A percentile compares a stretch with the other conserved stretches of the same genome.
Evolutionary conservation across 2,329 filamentous ascomycete genomes (phyloP).

Genomic region (Dothistroma septosporum): DNA sequence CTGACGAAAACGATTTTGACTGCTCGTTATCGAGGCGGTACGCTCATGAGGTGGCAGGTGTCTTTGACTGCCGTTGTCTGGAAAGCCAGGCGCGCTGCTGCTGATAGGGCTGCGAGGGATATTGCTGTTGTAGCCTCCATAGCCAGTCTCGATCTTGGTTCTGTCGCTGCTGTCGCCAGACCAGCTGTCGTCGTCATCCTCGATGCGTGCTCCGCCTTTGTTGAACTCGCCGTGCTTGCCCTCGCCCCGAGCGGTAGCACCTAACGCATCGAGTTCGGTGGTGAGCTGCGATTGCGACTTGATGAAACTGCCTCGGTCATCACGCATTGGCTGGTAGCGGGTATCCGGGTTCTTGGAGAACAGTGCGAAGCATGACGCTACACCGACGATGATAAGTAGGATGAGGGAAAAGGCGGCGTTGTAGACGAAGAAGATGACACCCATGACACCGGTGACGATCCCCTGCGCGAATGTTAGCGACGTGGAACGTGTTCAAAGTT

Average conservation of each 20-base stretch:
- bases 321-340: slow-evolving; percentile 92
- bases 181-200: slow-evolving; percentile 67
- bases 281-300: slow-evolving; percentile 87
- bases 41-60: slow-evolving; percentile 38
- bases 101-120: slow-evolving; percentile 49
- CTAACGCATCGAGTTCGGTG: slow-evolving; percentile 85
- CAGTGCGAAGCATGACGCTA: slow-evolving; percentile 73
- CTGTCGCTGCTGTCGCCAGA: slow-evolving; percentile 50
- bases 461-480: slow-evolving; percentile 40
- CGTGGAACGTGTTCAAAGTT: neutral
- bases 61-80: slow-evolving; percentile 38
- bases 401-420: slow-evolving; percentile 82
- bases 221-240: slow-evolving; percentile 51
- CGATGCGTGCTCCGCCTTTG: slow-evolving; percentile 54
- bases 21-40: slow-evolving; percentile 31
- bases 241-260: slow-evolving; percentile 82
- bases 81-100: slow-evolving; percentile 46
- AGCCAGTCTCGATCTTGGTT: slow-evolving; percentile 34
- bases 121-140: slow-evolving; percentile 29
- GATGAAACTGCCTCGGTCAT: slow-evolving; percentile 95
- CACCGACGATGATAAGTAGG: slow-evolving; percentile 74
- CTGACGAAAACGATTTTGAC: slow-evolving; percentile 25
- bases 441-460: slow-evolving; percentile 81
- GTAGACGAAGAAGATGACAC: slow-evolving; percentile 81
- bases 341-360: slow-evolving; percentile 91